A percentile compares a stretch with the other conserved stretches of the same genome.
These are phyloP conservation scores for Lyophyllum semitale DNA, from an alignment of 768 basidiomycete genomes.

Conservation along the genomic window DNA sequence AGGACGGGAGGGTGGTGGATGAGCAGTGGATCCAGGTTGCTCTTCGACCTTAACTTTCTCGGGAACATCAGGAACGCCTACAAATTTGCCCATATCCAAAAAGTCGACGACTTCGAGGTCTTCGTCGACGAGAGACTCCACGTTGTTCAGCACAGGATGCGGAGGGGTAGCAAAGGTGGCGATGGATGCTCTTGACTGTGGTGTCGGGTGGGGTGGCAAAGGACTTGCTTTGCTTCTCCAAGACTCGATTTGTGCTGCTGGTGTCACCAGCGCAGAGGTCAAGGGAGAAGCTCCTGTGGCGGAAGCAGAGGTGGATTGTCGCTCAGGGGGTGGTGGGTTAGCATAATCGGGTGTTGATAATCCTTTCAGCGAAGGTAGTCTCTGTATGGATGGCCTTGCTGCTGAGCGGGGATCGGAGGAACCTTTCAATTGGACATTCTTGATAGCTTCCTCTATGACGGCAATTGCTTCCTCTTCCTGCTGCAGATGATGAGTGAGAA, in stretches of 20 bases:
- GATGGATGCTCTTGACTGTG: slow-evolving; percentile 16
- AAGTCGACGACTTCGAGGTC: slow-evolving; percentile 83
- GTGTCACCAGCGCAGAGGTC: slow-evolving; percentile 22
- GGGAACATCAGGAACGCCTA: slow-evolving; percentile 40
- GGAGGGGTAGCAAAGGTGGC: slow-evolving; percentile 35
- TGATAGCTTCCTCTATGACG: slow-evolving; percentile 49
- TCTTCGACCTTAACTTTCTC: slow-evolving; percentile 21
- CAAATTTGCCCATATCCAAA: slow-evolving; percentile 71
- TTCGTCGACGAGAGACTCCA: slow-evolving; percentile 52
- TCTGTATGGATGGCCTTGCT: slow-evolving; percentile 19
- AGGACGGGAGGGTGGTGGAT: slow-evolving; percentile 41
- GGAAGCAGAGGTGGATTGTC: slow-evolving; percentile 25
- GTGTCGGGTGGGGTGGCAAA: neutral
- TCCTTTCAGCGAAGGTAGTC: slow-evolving; percentile 35
- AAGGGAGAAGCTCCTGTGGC: slow-evolving; percentile 16
- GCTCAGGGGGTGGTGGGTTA: slow-evolving; percentile 26
- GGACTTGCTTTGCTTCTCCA: slow-evolving; percentile 57
- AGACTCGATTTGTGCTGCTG: slow-evolving; percentile 51
- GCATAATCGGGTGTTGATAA: slow-evolving; percentile 26
- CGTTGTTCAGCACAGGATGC: slow-evolving; percentile 40
- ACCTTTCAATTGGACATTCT: slow-evolving; percentile 19
- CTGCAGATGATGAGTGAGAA: neutral
- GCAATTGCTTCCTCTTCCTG: slow-evolving; percentile 41
- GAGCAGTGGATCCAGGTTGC: slow-evolving; percentile 9
- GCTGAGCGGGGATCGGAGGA: neutral